These are phyloP conservation scores for Schizochytrium sp. DNA, from an alignment of 108 stramenopile species.

Conservation along the genomic window DNA sequence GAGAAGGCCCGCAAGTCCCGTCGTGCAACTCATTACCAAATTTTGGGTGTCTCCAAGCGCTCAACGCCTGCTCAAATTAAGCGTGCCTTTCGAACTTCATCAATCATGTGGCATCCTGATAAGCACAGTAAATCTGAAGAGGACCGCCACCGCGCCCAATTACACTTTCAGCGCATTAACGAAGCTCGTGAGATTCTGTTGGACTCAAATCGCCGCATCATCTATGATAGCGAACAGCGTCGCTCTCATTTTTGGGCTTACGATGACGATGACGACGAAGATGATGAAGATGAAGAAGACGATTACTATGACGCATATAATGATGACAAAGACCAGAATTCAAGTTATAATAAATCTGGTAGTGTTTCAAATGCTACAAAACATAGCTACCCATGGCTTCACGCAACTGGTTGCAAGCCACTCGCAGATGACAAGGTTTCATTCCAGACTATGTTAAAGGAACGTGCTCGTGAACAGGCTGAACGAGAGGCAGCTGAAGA, in stretches of 20 bases:
- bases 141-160: constrained; percentile 15
- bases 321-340: not conserved
- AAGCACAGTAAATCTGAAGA: constrained; percentile 55
- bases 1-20: not conserved
- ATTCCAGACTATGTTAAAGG: not conserved
- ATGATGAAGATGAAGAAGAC: not conserved
- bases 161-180: constrained; percentile 36
- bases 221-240: constrained; percentile 22
- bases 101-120: constrained; percentile 50
- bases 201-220: constrained; percentile 11
- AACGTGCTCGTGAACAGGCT: not conserved
- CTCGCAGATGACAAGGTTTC: not conserved
- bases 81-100: constrained; percentile 32
- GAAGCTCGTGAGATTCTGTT: constrained; percentile 43
- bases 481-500: not conserved
- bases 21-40: not conserved
- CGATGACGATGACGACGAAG: constrained; percentile 10
- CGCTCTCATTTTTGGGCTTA: not conserved
- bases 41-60: constrained; percentile 2
- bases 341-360: not conserved
- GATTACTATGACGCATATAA: not conserved
- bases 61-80: constrained; percentile 13
- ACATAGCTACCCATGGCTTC: not conserved
- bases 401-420: not conserved
- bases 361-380: not conserved